Evolutionary conservation across 768 basidiomycete species (phyloP), one percentile per base, ranked within the genome.

Genomic region (Pisolithus sp.): DNA sequence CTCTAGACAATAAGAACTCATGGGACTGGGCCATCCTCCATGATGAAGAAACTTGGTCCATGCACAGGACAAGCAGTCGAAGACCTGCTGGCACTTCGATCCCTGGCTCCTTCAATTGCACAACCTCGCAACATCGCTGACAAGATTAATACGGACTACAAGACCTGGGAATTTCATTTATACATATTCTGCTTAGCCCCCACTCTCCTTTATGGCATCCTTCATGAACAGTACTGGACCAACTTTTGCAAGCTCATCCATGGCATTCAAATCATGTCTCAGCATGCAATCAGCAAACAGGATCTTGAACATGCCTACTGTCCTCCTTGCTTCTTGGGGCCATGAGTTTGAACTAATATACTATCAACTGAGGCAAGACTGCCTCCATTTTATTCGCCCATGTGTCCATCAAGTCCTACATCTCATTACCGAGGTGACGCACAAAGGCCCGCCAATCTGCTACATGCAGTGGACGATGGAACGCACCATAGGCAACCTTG

Each of bases 1-100:
- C 10, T 2, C 26, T 46, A 0, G 54, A 60, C 31, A 34, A 47
- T 21, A 49, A 20, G 3, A 2, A 4, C 3, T 10, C 7, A 1
- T 74, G 73, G 73, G 56, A 59, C n/a, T 74, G 67, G 64, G 67
- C 51, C 1, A 51, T 61, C 1, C 53, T 76, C 0, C 57, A n/a
- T 3, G 63, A 56, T 2, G 31, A 52, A 1, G 48, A 57, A 0
- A 50, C 53, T 13, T 65, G 63, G 62, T 45, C 55, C 13, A 30
- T 28, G 0, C 65, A 65, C 24, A n/a, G 59, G 66, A 1, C 31
- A 53, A 44, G 47, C 18, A 9, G 59, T 65, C 6, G 64, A 48
- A 8, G 39, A 28, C n/a, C n/a, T 17, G 53, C 59, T 2, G 48
- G 51, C 2, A 42, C 34, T 5, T 58, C 50, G 38, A 45, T 60